Evolutionary conservation across 2,329 filamentous ascomycete species (phyloP).

Genomic region (Hymenotorrendiella dingleyae): DNA sequence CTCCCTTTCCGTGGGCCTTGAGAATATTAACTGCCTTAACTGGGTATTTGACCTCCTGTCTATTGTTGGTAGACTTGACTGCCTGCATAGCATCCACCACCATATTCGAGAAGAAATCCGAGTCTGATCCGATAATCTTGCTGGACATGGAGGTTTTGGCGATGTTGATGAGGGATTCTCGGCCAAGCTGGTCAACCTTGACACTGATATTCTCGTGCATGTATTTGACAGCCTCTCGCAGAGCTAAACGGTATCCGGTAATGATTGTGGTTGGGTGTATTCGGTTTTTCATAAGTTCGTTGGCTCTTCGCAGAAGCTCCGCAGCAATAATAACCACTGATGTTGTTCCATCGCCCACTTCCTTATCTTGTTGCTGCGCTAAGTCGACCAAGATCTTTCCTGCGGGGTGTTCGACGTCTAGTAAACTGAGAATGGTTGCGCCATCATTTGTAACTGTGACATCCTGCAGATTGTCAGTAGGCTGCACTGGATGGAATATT

Average conservation of each 20-base stretch:
- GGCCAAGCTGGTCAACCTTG: conserved; percentile 86
- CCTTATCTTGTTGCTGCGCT: conserved; percentile 97
- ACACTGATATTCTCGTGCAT: conserved; percentile 98
- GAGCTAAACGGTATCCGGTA: conserved; percentile 90
- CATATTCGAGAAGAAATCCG: conserved; percentile 96
- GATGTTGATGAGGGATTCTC: conserved; percentile 87
- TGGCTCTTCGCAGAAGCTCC: conserved; percentile 85
- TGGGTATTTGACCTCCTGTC: conserved; percentile 88
- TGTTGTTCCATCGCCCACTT: conserved; percentile 96
- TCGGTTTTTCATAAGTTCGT: conserved; percentile 99
- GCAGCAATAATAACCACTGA: conserved; percentile 96
- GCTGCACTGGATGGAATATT: conserved; percentile 1
- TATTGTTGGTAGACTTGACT: conserved; percentile 89
- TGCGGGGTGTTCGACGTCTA: conserved; percentile 96
- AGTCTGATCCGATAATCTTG: conserved; percentile 95
- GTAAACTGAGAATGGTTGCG: conserved; percentile 87
- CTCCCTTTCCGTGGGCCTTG: conserved; percentile 94
- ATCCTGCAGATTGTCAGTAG: conserved; percentile 51
- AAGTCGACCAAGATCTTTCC: conserved; percentile 98
- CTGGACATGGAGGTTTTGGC: conserved; percentile 99
- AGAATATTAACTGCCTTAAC: conserved; percentile 99
- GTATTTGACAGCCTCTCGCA: conserved; percentile 95
- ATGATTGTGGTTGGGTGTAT: conserved; percentile 99
- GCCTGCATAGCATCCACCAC: conserved; percentile 93
- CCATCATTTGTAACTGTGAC: conserved; percentile 99